Evolutionary conservation across 345 rosid species (phyloP).

Genomic region (Gynandropsis gynandra): DNA sequence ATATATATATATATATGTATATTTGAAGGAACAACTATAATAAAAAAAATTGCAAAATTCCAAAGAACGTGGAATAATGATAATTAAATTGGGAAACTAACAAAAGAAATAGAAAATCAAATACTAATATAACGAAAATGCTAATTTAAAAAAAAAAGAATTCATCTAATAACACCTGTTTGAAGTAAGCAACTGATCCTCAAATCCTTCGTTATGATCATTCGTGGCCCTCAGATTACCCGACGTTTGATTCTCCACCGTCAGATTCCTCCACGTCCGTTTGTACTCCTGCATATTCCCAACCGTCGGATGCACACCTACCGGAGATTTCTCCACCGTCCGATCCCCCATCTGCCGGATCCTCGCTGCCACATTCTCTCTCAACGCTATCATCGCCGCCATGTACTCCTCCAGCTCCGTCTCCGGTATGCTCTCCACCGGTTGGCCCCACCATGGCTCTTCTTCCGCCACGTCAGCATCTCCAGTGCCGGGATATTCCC

Average conservation of each 20-base stretch:
- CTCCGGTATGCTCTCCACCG: constrained; percentile 30
- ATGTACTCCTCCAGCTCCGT: constrained; percentile 19
- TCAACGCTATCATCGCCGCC: constrained; percentile 17
- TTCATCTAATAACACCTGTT: too few relatives aligned
- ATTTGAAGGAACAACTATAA: too few relatives aligned
- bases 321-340: constrained; percentile 6
- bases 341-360: constrained; percentile 19
- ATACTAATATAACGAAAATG: not conserved
- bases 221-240: constrained; percentile 9
- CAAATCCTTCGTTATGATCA: too few relatives aligned
- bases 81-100: too few relatives aligned
- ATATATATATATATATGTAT: too few relatives aligned
- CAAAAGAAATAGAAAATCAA: too few relatives aligned
- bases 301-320: constrained; percentile 11
- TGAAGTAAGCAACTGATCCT: too few relatives aligned
- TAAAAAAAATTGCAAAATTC: too few relatives aligned
- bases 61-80: too few relatives aligned
- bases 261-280: too few relatives aligned
- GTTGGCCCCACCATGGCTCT: constrained; percentile 27
- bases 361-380: constrained; percentile 19
- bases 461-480: constrained; percentile 13
- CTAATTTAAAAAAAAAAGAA: too few relatives aligned
- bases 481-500: constrained; percentile 2
- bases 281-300: constrained; percentile 13
- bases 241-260: constrained; percentile 16